A percentile compares a stretch with the other conserved stretches of the same genome.
Conservation (phyloP, 2,329 filamentous ascomycete genomes). For the Colletotrichum spaethianum region DNA sequence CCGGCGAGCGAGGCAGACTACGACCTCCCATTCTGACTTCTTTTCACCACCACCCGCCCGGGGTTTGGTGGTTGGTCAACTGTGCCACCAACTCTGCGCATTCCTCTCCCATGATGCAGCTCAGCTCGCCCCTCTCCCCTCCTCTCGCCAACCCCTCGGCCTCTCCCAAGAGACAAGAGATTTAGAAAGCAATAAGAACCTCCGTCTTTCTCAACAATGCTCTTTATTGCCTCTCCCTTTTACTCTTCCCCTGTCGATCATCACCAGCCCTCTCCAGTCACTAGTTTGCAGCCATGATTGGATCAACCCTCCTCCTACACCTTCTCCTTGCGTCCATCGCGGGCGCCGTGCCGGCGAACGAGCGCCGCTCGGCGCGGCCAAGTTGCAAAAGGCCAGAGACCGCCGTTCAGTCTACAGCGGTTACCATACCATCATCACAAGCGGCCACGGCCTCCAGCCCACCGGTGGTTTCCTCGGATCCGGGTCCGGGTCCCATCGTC, state of each 20-base stretch:
- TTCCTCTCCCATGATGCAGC: slow-evolving; percentile 22
- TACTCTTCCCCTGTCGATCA: slow-evolving; percentile 5
- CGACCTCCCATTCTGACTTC: not conserved
- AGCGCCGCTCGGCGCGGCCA: not conserved
- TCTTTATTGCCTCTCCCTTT: not conserved
- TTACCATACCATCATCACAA: slow-evolving; percentile 11
- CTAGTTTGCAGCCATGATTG: slow-evolving; percentile 15
- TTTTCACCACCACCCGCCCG: not conserved
- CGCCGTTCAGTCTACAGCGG: not conserved
- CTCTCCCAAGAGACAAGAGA: not conserved
- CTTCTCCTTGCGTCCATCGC: slow-evolving; percentile 29
- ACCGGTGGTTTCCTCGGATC: not conserved
- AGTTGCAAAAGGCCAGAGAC: slow-evolving; percentile 9
- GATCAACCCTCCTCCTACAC: slow-evolving; percentile 15
- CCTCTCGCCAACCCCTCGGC: not conserved
- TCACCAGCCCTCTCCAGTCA: slow-evolving; percentile 11
- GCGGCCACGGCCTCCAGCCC: slow-evolving; percentile 7
- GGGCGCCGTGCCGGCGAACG: slow-evolving; percentile 22
- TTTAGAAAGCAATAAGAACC: not conserved
- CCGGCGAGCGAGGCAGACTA: not conserved
- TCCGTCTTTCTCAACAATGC: not conserved
- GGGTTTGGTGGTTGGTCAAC: slow-evolving; percentile 22
- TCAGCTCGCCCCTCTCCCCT: not conserved
- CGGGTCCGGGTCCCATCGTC: not conserved
- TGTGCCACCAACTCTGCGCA: slow-evolving; percentile 14